These are phyloP conservation scores for Neonothopanus nambi DNA, from an alignment of 1,284 basidiomycete species.

Conservation along the genomic window DNA sequence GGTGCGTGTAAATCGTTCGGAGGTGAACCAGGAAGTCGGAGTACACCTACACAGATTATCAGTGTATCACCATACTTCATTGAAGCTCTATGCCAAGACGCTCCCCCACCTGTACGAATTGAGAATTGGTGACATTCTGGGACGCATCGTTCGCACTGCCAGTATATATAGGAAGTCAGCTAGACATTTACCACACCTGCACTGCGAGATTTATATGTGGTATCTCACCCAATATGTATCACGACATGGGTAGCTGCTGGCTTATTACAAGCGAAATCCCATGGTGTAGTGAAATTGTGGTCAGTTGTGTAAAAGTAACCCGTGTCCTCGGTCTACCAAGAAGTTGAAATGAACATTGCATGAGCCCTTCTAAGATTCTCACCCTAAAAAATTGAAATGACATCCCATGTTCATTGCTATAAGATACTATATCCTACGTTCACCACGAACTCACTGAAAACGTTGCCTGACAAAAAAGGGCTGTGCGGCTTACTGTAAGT, in stretches of 20 bases:
- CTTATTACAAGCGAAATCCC: constrained; percentile 50
- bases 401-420: constrained; percentile 56
- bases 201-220: too few relatives aligned
- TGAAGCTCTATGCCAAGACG: too few relatives aligned
- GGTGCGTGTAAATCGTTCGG: constrained; percentile 42
- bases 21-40: constrained; percentile 44
- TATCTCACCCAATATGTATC: constrained; percentile 51
- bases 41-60: constrained; percentile 39
- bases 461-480: too few relatives aligned
- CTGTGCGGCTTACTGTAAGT: constrained; percentile 37
- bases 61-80: too few relatives aligned
- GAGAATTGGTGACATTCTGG: constrained; percentile 42
- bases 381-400: constrained; percentile 53
- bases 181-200: background rate
- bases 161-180: background rate
- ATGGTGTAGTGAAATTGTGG: constrained; percentile 61
- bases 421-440: constrained; percentile 53
- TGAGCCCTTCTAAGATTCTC: constrained; percentile 10
- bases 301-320: constrained; percentile 53
- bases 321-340: constrained; percentile 51
- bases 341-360: too few relatives aligned
- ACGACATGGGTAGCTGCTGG: constrained; percentile 52
- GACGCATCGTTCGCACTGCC: constrained; percentile 47
- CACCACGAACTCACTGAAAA: background rate
- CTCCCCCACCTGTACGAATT: constrained; percentile 42